Evolutionary conservation across 495 filamentous ascomycete species (phyloP), one percentile per base, ranked within the genome.

Genomic region (Pseudomonodictys pantanalensis): DNA sequence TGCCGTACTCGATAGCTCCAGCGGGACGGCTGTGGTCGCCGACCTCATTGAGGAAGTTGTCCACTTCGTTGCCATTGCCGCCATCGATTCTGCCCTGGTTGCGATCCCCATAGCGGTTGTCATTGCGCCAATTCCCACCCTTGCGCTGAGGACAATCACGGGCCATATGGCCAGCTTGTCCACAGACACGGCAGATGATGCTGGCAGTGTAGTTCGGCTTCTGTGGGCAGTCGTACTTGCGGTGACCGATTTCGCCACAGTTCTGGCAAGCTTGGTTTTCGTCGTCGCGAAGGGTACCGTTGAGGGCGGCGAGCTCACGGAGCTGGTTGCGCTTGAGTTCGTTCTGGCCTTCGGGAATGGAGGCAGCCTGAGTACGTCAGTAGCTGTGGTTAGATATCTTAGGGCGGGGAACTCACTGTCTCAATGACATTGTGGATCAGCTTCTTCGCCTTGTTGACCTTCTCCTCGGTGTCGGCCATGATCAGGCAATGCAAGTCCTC

Each of bases 201-300:
- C 91, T 96, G 66, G 95, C 91, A 23, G 95, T 97, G 75, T 88
- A 97, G 73, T 99, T 99, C 71, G 89, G 87, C 72, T 95, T 90
- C 77, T 99, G 88, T 6, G 95, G 95, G 65, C 95, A 99, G 73
- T 99, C 95, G 67, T 96, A 97, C 74, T 97, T 99, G 72, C 95
- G 85, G 74, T 99, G 95, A 55, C 95, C 95, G 59, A 99, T 97
- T 82, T 99, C 89, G 64, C 92, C 95, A 84, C 95, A 99, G 79
- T 99, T 99, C 77, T 97, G 95, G 78, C 95, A 99, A 58, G 93
- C 92, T 73, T 97, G 93, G 76, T 97, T 97, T 73, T 98, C 93
- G 67, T 98, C 93, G 68, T 98, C 93, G 74, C 93, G 91, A 23
- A 98, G 84, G 32, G 93, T 98, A 79, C 93, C 93, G 81, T 98